These are phyloP conservation scores for Arthrobotrys iridis DNA, from an alignment of 2,329 filamentous ascomycete genomes.

Conservation along the genomic window DNA sequence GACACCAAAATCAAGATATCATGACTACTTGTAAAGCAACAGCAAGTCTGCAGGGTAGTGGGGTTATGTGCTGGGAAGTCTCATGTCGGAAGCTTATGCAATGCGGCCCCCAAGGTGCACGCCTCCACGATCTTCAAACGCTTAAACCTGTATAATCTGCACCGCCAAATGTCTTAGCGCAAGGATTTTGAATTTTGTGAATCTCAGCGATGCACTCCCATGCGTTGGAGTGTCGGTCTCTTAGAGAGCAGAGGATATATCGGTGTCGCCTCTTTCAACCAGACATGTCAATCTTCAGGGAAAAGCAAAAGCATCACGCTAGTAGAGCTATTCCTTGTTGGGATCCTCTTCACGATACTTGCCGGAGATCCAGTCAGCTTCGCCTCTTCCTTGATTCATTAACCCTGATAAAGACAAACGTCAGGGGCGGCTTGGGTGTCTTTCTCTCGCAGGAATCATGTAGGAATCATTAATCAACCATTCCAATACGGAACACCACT, in stretches of 20 bases:
- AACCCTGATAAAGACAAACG: constrained; percentile 4
- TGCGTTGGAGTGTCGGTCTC: not conserved
- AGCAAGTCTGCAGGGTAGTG: constrained; percentile 12
- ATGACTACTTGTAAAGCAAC: not conserved
- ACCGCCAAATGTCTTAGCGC: not conserved
- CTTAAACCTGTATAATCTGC: constrained; percentile 3
- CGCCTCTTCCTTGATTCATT: constrained; percentile 24
- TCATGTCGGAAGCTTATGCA: constrained; percentile 20
- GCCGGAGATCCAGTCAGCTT: constrained; percentile 7
- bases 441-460: not conserved
- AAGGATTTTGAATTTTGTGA: constrained; percentile 7
- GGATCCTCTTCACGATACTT: not conserved
- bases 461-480: constrained; percentile 4
- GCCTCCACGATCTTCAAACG: constrained; percentile 17
- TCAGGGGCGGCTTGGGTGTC: constrained; percentile 9
- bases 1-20: not conserved
- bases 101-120: not conserved
- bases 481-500: constrained; percentile 10
- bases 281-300: not conserved
- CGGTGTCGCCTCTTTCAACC: not conserved
- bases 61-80: constrained; percentile 3
- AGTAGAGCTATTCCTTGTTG: not conserved
- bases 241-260: not conserved
- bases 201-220: not conserved
- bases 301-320: not conserved